These are phyloP conservation scores for Amorphotheca resinae DNA, from an alignment of 495 filamentous ascomycete species.

Conservation along the genomic window DNA sequence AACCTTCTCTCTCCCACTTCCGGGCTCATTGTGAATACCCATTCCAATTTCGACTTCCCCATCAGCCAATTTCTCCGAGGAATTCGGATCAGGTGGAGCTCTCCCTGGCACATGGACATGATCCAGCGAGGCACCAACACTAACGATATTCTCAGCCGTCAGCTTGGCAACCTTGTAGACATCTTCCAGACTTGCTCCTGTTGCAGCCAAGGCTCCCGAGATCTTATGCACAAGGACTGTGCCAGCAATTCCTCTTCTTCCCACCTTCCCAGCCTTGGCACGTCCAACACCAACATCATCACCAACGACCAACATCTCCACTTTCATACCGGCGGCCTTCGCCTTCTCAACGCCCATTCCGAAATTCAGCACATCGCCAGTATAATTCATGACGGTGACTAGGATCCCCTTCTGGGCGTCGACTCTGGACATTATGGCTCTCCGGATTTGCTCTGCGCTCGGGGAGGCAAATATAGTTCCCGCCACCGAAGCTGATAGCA, in stretches of 20 bases:
- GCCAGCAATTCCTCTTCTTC: slow-evolving; percentile 80
- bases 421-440: slow-evolving; percentile 60
- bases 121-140: slow-evolving; percentile 72
- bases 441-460: slow-evolving; percentile 72
- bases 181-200: slow-evolving; percentile 50
- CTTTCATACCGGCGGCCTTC: slow-evolving; percentile 60
- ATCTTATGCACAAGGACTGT: slow-evolving; percentile 87
- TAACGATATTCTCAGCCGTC: slow-evolving; percentile 64
- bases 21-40: slow-evolving; percentile 97
- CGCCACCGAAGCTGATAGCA: slow-evolving; percentile 77
- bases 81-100: slow-evolving; percentile 25
- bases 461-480: slow-evolving; percentile 92
- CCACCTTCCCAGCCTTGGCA: slow-evolving; percentile 74
- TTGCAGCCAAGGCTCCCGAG: slow-evolving; percentile 69
- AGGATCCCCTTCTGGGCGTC: slow-evolving; percentile 61
- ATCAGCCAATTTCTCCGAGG: slow-evolving; percentile 40
- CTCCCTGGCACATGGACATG: slow-evolving; percentile 92
- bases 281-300: slow-evolving; percentile 92
- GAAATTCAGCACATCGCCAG: slow-evolving; percentile 87
- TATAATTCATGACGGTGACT: slow-evolving; percentile 56
- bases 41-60: slow-evolving; percentile 90
- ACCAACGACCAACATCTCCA: slow-evolving; percentile 90
- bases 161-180: slow-evolving; percentile 59
- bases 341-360: slow-evolving; percentile 92
- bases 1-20: slow-evolving; percentile 56